Evolutionary conservation across 2,329 filamentous ascomycete species (phyloP).

Genomic region (Penicillium janthinellum): DNA sequence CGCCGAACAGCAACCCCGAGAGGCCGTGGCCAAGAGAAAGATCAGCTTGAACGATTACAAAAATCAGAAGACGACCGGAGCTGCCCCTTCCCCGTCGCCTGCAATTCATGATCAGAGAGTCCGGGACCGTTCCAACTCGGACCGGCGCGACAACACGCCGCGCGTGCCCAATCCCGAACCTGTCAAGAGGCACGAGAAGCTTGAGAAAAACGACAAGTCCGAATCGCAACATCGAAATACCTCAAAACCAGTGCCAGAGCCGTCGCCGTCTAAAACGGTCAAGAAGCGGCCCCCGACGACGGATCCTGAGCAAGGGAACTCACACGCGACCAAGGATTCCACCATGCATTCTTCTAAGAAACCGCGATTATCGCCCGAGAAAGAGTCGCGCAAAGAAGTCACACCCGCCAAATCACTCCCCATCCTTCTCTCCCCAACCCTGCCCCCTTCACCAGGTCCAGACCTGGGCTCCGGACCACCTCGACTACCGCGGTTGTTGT

Average conservation of each 20-base stretch:
- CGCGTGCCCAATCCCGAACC: slow-evolving; percentile 22
- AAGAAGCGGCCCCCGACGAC: slow-evolving; percentile 34
- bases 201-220: slow-evolving; percentile 13
- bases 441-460: slow-evolving; percentile 37
- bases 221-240: slow-evolving; percentile 10
- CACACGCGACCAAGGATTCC: slow-evolving; percentile 19
- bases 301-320: slow-evolving; percentile 19
- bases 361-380: slow-evolving; percentile 42
- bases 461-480: slow-evolving; percentile 34
- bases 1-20: slow-evolving; percentile 46
- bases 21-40: slow-evolving; percentile 58
- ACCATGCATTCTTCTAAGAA: slow-evolving; percentile 42
- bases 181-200: slow-evolving; percentile 11
- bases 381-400: slow-evolving; percentile 29
- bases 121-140: slow-evolving; percentile 20
- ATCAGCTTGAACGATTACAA: slow-evolving; percentile 65
- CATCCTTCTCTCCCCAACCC: slow-evolving; percentile 42
- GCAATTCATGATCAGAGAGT: slow-evolving; percentile 25
- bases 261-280: slow-evolving; percentile 20
- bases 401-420: slow-evolving; percentile 34
- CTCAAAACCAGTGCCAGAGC: slow-evolving; percentile 16
- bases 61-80: slow-evolving; percentile 51
- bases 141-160: slow-evolving; percentile 24
- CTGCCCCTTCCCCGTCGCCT: slow-evolving; percentile 29
- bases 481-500: slow-evolving; percentile 57